Conservation (phyloP, 192 early-diverging fungal genomes). For the Linderina pennispora region DNA sequence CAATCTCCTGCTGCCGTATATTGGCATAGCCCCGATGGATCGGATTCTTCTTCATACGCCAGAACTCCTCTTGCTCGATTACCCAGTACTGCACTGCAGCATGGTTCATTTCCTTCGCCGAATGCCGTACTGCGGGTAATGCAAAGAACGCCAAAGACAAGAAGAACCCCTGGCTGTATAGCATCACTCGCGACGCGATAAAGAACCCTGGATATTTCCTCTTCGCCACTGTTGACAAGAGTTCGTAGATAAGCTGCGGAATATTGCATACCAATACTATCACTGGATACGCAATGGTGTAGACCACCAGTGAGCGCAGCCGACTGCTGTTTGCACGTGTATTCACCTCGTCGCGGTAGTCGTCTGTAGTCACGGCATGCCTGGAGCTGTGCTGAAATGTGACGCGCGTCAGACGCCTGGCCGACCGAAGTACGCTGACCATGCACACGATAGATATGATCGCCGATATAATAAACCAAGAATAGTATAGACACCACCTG, state of each 20-base stretch:
- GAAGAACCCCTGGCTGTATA: constrained; percentile 36
- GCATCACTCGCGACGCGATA: constrained; percentile 7
- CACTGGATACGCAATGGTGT: constrained; percentile 36
- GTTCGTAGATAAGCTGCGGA: constrained; percentile 28
- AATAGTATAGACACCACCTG: constrained; percentile 38
- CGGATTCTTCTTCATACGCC: constrained; percentile 16
- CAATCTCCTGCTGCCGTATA: not conserved
- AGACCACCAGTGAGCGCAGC: constrained; percentile 39
- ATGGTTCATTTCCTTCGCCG: constrained; percentile 35
- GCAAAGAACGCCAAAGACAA: constrained; percentile 32
- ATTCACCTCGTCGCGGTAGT: constrained; percentile 36
- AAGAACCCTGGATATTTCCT: constrained; percentile 7
- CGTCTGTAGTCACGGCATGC: constrained; percentile 22
- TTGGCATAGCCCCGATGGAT: not conserved
- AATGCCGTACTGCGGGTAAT: constrained; percentile 36
- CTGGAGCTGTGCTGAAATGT: constrained; percentile 7
- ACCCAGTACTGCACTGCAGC: constrained; percentile 42
- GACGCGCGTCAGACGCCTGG: constrained; percentile 22
- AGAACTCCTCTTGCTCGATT: constrained; percentile 42
- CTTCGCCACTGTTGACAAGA: constrained; percentile 16
- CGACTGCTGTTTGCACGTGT: constrained; percentile 43
- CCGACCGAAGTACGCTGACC: constrained; percentile 28
- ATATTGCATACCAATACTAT: constrained; percentile 40
- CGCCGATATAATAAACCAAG: constrained; percentile 38
- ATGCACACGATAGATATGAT: constrained; percentile 36